Conservation (phyloP, 192 early-diverging fungal genomes). For the Gigaspora rosea region DNA sequence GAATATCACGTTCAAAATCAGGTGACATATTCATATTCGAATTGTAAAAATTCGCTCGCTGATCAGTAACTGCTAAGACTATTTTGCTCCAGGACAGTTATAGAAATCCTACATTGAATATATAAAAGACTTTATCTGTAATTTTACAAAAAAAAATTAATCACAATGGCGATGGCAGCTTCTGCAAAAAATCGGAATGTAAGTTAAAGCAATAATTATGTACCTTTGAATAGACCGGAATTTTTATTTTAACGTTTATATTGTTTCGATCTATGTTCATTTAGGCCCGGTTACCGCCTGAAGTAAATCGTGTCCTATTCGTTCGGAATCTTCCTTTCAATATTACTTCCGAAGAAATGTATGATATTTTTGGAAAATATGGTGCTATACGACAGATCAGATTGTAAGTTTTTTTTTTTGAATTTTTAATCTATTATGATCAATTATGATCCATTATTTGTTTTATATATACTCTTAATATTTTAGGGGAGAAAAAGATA, state of each 20-base stretch:
- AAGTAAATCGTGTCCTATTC: conserved; percentile 93
- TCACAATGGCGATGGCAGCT: conserved; percentile 30
- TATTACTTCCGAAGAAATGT: conserved; percentile 95
- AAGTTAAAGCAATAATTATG: background rate
- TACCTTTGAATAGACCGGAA: background rate
- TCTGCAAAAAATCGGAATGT: conserved; percentile 33
- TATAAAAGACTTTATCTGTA: no score
- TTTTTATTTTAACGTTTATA: background rate
- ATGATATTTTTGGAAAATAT: conserved; percentile 97
- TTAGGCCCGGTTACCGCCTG: conserved; percentile 80
- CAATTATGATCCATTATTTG: background rate
- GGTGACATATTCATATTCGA: no score
- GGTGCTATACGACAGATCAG: conserved; percentile 94
- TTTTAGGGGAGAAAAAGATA: conserved; percentile 72
- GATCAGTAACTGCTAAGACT: no score
- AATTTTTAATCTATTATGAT: background rate
- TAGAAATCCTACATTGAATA: no score
- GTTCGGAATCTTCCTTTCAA: conserved; percentile 95
- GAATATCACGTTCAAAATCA: no score
- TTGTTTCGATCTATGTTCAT: background rate
- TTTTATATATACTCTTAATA: conserved; percentile 23
- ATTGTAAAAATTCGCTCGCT: no score
- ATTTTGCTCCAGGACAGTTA: no score
- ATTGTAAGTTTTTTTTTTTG: conserved; percentile 42
- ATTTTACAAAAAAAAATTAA: background rate